phyloP scores from a whole-genome alignment of 129 eudicot genomes.

The Logfia minima region DNA sequence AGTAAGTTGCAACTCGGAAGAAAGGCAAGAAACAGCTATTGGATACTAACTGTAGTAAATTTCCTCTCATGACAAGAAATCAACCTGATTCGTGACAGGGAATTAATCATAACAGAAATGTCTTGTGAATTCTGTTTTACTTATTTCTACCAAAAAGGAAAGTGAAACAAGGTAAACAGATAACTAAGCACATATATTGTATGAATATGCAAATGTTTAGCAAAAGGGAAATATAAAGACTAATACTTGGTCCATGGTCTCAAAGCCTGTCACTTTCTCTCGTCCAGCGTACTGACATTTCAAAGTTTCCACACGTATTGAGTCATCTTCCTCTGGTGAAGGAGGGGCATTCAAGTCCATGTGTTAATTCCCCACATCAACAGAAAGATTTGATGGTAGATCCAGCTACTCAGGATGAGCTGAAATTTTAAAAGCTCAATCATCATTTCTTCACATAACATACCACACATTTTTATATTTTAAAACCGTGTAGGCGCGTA shows the following conservation, averaged over 20 bases:
- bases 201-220: slow-evolving; percentile 21
- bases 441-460: slow-evolving; percentile 10
- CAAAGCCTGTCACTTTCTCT: slow-evolving; percentile 32
- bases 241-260: slow-evolving; percentile 42
- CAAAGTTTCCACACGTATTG: slow-evolving; percentile 30
- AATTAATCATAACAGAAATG: neutral
- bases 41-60: neutral
- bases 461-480: slow-evolving; percentile 7
- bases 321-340: slow-evolving; percentile 62
- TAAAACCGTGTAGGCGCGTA: neutral
- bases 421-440: slow-evolving; percentile 20
- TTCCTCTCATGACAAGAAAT: slow-evolving; percentile 12
- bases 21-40: neutral
- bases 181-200: neutral
- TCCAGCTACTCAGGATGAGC: slow-evolving; percentile 24
- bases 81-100: slow-evolving; percentile 16
- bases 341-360: slow-evolving; percentile 75
- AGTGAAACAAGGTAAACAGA: neutral
- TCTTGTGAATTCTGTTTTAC: neutral
- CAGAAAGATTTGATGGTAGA: slow-evolving; percentile 19
- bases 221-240: slow-evolving; percentile 7
- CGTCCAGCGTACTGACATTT: slow-evolving; percentile 35
- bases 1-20: neutral
- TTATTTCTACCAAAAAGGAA: neutral
- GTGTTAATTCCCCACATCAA: slow-evolving; percentile 40